These are phyloP conservation scores for Lentinula raphanica DNA, from an alignment of 768 basidiomycete genomes.

Conservation along the genomic window DNA sequence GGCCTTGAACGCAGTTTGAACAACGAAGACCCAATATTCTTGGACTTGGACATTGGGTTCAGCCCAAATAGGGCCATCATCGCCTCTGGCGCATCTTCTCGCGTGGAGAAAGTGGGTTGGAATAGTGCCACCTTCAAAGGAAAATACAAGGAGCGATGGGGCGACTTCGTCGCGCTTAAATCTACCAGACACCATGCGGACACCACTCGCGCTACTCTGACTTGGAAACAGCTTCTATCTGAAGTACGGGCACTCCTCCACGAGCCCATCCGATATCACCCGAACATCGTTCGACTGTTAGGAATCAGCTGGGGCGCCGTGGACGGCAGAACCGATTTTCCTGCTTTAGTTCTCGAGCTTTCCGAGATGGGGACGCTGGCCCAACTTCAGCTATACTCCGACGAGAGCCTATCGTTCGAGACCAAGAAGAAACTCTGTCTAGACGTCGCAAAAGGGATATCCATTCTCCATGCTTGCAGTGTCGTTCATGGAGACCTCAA, in stretches of 20 bases:
- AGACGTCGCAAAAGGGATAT: constrained; percentile 10
- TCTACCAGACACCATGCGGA: not conserved
- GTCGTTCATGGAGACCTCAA: constrained; percentile 13
- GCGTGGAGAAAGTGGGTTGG: not conserved
- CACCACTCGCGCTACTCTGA: not conserved
- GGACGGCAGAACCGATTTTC: constrained; percentile 3
- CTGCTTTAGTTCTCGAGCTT: constrained; percentile 7
- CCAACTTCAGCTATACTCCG: not conserved
- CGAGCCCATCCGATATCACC: constrained; percentile 11
- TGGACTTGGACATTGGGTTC: not conserved
- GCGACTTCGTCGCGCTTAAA: constrained; percentile 6
- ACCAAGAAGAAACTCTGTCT: constrained; percentile 9
- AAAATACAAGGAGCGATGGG: constrained; percentile 4
- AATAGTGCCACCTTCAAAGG: not conserved
- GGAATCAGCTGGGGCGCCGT: constrained; percentile 7
- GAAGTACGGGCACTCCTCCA: constrained; percentile 8
- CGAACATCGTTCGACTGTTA: constrained; percentile 11
- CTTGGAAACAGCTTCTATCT: constrained; percentile 10
- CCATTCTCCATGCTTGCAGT: constrained; percentile 10
- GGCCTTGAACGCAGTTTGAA: constrained; percentile 3
- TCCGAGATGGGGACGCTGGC: constrained; percentile 10
- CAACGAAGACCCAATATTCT: constrained; percentile 1
- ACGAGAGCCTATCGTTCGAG: not conserved
- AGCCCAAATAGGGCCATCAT: not conserved
- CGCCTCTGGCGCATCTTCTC: not conserved